phyloP scores from a whole-genome alignment of 768 basidiomycete genomes.

The Suillus subluteus region DNA sequence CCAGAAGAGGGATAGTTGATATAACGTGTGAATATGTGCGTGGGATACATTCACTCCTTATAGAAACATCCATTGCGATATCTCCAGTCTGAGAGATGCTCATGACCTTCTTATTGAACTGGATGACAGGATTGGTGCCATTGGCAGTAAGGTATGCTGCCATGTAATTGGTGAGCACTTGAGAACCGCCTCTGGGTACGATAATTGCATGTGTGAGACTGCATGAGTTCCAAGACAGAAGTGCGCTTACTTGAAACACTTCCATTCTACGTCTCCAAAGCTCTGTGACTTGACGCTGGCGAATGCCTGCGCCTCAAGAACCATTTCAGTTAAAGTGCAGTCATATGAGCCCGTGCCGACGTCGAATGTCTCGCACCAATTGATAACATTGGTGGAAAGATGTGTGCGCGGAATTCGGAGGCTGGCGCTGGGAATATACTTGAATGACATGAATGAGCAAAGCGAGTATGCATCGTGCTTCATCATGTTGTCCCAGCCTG shows the following conservation, averaged over 20 bases:
- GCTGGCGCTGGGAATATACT: slow-evolving; percentile 1
- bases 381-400: neutral
- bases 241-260: slow-evolving; percentile 34
- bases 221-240: neutral
- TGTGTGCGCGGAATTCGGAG: neutral
- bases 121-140: slow-evolving; percentile 17
- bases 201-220: neutral
- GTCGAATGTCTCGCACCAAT: slow-evolving; percentile 33
- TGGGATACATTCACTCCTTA: slow-evolving; percentile 10
- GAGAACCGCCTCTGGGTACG: slow-evolving; percentile 25
- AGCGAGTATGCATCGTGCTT: slow-evolving; percentile 29
- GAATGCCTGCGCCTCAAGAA: slow-evolving; percentile 35
- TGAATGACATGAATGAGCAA: slow-evolving; percentile 22
- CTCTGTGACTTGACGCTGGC: slow-evolving; percentile 1
- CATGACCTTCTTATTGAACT: slow-evolving; percentile 21
- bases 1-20: neutral
- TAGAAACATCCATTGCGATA: slow-evolving; percentile 12
- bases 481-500: slow-evolving; percentile 29
- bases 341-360: slow-evolving; percentile 37
- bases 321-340: slow-evolving; percentile 35
- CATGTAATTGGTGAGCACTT: slow-evolving; percentile 29
- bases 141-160: slow-evolving; percentile 15
- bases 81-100: slow-evolving; percentile 9
- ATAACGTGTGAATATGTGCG: slow-evolving; percentile 44
- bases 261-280: slow-evolving; percentile 22